These are phyloP conservation scores for Cercospora sesami DNA, from an alignment of 2,329 filamentous ascomycete genomes.

Conservation along the genomic window DNA sequence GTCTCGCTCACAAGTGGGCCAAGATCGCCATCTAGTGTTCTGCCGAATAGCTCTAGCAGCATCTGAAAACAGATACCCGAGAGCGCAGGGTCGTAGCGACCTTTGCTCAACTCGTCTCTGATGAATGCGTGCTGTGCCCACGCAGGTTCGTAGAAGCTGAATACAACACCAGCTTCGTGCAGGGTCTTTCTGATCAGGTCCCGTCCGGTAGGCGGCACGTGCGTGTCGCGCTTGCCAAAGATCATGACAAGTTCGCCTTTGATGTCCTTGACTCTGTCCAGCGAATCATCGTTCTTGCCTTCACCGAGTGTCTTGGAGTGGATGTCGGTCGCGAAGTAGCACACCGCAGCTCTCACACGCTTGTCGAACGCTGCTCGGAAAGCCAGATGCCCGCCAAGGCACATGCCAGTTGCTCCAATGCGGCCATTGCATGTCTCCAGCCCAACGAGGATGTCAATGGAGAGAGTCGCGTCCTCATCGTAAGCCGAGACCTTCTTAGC, in stretches of 20 bases:
- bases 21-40: constrained; percentile 75
- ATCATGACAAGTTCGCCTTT: constrained; percentile 83
- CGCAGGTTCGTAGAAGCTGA: constrained; percentile 85
- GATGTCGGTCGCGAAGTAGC: constrained; percentile 92
- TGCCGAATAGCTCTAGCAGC: constrained; percentile 78
- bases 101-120: constrained; percentile 83
- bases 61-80: constrained; percentile 89
- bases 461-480: constrained; percentile 59
- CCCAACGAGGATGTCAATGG: constrained; percentile 44
- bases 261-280: constrained; percentile 60
- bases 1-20: constrained; percentile 63
- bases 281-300: constrained; percentile 62
- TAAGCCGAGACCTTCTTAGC: constrained; percentile 78
- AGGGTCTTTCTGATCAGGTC: constrained; percentile 81
- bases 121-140: constrained; percentile 96
- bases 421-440: constrained; percentile 54
- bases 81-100: constrained; percentile 86
- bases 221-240: constrained; percentile 86
- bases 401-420: constrained; percentile 73
- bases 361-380: constrained; percentile 71
- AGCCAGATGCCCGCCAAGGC: constrained; percentile 85
- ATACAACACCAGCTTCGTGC: constrained; percentile 70
- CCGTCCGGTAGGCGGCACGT: constrained; percentile 78
- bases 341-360: constrained; percentile 72
- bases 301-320: constrained; percentile 76